phyloP scores from a whole-genome alignment of 805 yeast species.

The Yarrowia divulgata region DNA sequence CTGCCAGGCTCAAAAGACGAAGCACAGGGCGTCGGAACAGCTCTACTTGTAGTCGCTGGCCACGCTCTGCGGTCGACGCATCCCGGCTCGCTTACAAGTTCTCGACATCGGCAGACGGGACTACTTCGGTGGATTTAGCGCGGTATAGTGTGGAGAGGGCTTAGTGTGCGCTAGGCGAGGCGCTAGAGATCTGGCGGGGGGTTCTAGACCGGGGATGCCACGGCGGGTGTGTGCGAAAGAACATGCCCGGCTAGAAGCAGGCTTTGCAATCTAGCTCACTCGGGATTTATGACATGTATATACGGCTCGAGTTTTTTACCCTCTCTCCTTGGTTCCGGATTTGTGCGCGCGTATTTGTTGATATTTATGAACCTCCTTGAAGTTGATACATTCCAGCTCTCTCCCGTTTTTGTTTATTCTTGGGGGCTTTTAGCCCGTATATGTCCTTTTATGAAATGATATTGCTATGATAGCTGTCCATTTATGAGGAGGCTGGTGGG shows the following conservation, averaged over 20 bases:
- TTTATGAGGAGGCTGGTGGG: conserved; percentile 22
- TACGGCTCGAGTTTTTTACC: background rate
- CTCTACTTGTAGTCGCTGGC: conserved; percentile 22
- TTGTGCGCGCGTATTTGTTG: background rate
- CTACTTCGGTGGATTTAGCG: conserved; percentile 12
- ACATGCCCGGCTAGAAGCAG: too few species aligned
- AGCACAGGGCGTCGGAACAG: background rate
- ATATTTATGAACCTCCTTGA: background rate
- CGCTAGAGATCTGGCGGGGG: conserved; percentile 15
- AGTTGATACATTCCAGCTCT: conserved; percentile 3
- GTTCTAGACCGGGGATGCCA: conserved; percentile 33
- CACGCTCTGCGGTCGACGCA: background rate
- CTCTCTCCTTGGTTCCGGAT: conserved; percentile 8
- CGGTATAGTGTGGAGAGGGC: conserved; percentile 32
- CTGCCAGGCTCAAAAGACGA: background rate
- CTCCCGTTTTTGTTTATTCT: conserved; percentile 6
- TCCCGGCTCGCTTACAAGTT: conserved; percentile 28
- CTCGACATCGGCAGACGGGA: conserved; percentile 14
- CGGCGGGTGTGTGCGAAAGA: too few species aligned
- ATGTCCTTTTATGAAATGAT: conserved; percentile 16
- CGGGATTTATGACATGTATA: background rate
- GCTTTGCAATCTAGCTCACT: too few species aligned
- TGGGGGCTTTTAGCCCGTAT: conserved; percentile 20
- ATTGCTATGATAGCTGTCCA: background rate
- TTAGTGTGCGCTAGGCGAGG: conserved; percentile 8